Conservation (phyloP, 208 protist species). For the Trypanosoma rangeli region DNA sequence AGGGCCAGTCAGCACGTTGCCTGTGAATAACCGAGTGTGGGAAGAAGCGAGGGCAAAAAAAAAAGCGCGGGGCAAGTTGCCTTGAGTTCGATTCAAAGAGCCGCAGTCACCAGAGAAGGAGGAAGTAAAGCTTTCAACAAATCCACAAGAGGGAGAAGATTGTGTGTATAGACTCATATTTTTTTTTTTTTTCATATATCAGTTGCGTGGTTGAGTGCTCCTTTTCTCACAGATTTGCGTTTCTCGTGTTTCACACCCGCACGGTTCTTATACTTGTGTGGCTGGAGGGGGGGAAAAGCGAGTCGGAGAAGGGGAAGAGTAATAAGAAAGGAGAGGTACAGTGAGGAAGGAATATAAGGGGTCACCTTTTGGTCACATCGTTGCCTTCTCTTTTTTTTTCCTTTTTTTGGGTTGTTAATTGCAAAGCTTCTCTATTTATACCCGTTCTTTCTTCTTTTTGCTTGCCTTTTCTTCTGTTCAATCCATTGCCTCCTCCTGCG, state of each 20-base stretch:
- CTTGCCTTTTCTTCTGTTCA: constrained; percentile 10
- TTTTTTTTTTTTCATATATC: too few species aligned
- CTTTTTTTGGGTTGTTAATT: constrained; percentile 6
- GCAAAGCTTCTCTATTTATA: background rate
- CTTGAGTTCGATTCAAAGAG: too few species aligned
- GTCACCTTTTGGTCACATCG: background rate
- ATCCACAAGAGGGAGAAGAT: too few species aligned
- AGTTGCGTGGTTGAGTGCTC: too few species aligned
- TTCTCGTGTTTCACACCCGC: too few species aligned
- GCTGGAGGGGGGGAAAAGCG: background rate
- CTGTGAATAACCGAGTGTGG: background rate
- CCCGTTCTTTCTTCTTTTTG: background rate
- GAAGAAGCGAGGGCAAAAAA: background rate
- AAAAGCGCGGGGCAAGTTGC: background rate
- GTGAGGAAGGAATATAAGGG: background rate
- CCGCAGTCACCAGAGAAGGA: too few species aligned
- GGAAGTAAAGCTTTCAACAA: too few species aligned
- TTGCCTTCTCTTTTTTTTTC: background rate
- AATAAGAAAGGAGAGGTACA: constrained; percentile 4
- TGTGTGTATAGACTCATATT: too few species aligned
- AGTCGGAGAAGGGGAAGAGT: background rate
- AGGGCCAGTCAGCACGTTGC: background rate
- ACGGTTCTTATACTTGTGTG: too few species aligned
- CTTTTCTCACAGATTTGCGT: too few species aligned
- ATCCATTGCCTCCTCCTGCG: background rate